Percentiles rank a stretch among this genome's conserved stretches.
Conservation (phyloP, 768 basidiomycete genomes). For the Postia placenta region DNA sequence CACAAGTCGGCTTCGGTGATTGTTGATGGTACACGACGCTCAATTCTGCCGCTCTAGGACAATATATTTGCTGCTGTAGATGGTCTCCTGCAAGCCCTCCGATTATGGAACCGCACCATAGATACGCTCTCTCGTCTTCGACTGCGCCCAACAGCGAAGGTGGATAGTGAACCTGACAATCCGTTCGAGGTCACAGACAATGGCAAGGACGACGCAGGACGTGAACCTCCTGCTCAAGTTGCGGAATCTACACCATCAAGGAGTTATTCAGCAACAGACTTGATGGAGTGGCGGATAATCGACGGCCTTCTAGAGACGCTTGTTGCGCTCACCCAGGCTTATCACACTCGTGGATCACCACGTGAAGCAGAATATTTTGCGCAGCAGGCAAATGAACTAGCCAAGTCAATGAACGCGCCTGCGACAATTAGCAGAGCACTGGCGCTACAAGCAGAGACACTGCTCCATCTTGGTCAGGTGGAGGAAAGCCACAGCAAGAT, state of each 20-base stretch:
- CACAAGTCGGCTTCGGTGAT: background rate
- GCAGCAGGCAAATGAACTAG: conserved; percentile 69
- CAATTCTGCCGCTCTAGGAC: conserved; percentile 37
- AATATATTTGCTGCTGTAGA: conserved; percentile 52
- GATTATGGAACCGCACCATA: conserved; percentile 76
- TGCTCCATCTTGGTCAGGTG: conserved; percentile 54
- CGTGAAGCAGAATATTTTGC: conserved; percentile 84
- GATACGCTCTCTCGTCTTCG: conserved; percentile 59
- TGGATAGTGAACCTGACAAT: conserved; percentile 33
- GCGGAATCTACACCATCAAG: conserved; percentile 18
- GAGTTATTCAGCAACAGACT: conserved; percentile 40
- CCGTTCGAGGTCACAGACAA: conserved; percentile 48
- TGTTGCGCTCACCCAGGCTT: conserved; percentile 58
- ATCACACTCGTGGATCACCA: conserved; percentile 70
- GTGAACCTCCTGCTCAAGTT: no score
- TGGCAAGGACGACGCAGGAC: conserved; percentile 25
- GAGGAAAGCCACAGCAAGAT: conserved; percentile 54
- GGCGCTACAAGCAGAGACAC: conserved; percentile 62
- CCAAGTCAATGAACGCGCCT: conserved; percentile 60
- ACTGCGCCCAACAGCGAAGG: conserved; percentile 27
- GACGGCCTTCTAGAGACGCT: conserved; percentile 64
- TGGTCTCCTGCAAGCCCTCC: conserved; percentile 60
- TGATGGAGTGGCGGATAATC: conserved; percentile 70
- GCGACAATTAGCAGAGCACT: conserved; percentile 60
- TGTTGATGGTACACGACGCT: background rate